Conservation (phyloP, 768 basidiomycete genomes). For the Boletus vinaceobasis region DNA sequence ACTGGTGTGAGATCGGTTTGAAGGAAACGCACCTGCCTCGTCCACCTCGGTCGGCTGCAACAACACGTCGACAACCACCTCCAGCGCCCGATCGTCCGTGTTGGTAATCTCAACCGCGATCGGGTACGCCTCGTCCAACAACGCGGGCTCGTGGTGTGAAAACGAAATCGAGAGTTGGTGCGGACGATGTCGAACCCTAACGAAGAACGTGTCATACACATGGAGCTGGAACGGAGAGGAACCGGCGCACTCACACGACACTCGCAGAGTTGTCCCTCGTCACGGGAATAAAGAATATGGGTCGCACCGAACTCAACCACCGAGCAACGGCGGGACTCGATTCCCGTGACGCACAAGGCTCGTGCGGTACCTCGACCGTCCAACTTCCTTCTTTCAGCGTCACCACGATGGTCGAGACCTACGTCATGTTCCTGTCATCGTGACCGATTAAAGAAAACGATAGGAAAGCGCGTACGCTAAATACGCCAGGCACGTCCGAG, state of each 20-base stretch:
- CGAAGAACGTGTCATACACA: background rate
- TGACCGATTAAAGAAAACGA: background rate
- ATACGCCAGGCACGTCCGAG: conserved; percentile 44
- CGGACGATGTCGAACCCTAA: conserved; percentile 59
- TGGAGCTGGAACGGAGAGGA: background rate
- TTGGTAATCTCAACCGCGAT: conserved; percentile 71
- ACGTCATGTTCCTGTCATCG: background rate
- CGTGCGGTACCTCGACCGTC: conserved; percentile 62
- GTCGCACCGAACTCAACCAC: conserved; percentile 61
- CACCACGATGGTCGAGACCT: conserved; percentile 46
- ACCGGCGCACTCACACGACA: conserved; percentile 41
- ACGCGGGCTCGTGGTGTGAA: conserved; percentile 63
- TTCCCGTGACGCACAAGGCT: conserved; percentile 38
- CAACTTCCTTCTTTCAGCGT: conserved; percentile 60
- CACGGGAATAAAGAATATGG: conserved; percentile 51
- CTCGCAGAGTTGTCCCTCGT: conserved; percentile 44
- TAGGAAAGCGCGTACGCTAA: conserved; percentile 46
- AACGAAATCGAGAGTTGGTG: conserved; percentile 57
- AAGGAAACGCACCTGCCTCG: conserved; percentile 52
- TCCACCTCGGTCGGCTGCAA: conserved; percentile 80
- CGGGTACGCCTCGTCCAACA: conserved; percentile 77
- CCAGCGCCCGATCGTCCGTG: conserved; percentile 63
- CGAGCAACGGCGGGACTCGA: conserved; percentile 30
- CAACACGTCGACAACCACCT: conserved; percentile 68
- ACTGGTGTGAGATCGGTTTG: background rate